These are phyloP conservation scores for Aurantiochytrium sp. DNA, from an alignment of 108 stramenopile species.

Conservation along the genomic window DNA sequence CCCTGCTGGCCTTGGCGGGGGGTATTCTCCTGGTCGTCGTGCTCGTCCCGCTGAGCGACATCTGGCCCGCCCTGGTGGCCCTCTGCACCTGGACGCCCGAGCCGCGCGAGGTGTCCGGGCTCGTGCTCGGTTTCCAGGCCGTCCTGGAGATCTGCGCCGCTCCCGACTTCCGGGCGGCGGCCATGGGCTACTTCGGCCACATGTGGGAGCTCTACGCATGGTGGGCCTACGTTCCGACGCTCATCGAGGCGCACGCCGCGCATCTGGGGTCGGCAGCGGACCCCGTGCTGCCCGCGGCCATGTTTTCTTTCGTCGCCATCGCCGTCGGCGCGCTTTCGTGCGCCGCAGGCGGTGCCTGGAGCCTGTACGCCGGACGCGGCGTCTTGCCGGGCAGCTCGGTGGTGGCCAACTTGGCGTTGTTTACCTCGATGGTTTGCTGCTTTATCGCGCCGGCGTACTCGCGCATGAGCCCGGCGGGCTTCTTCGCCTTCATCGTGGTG, in stretches of 20 bases:
- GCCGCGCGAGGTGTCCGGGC: not conserved
- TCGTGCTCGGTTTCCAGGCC: not conserved
- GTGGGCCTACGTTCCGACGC: slow-evolving; percentile 44
- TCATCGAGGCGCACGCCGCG: slow-evolving; percentile 33
- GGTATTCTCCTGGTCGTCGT: not conserved
- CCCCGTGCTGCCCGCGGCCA: not conserved
- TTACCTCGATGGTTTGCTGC: not conserved
- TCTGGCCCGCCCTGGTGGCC: not conserved
- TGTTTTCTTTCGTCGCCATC: not conserved
- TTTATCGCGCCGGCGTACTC: not conserved
- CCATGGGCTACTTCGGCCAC: slow-evolving; percentile 52
- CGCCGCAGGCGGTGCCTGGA: not conserved
- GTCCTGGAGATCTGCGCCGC: not conserved
- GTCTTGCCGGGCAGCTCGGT: not conserved
- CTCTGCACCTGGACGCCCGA: not conserved
- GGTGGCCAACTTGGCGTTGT: not conserved
- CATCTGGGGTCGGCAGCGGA: not conserved
- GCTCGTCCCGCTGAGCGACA: not conserved
- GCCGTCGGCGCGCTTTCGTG: not conserved
- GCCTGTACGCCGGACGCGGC: not conserved
- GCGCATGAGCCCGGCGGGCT: not conserved
- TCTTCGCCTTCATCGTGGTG: slow-evolving; percentile 28
- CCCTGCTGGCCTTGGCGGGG: not conserved
- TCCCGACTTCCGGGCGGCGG: slow-evolving; percentile 33
- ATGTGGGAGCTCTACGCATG: slow-evolving; percentile 58